Base-by-base conservation (phyloP, 73 alveolate genomes). In the Paramecium biaurelia region DNA sequence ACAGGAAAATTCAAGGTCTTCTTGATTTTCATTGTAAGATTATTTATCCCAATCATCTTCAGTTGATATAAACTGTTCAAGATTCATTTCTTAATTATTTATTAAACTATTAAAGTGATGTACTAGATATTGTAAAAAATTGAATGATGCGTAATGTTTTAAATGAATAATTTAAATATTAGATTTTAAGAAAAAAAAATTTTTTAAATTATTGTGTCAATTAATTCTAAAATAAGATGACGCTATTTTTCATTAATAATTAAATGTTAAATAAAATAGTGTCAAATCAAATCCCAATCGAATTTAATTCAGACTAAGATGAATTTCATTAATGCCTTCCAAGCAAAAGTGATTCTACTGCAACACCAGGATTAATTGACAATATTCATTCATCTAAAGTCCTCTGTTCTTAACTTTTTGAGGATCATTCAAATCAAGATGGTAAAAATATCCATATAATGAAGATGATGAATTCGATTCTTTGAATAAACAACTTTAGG, bases 401-500 rank as follows among this genome's bases (percentile, higher is more conserved):
- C 20, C 1, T 63, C 28, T 63, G 49, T 63, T 63, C 84, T n/a
- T 63, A 12, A 42, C n/a, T 32, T 35, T 35, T 34, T 34, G 58
- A 67, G 28, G 47, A 30, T 32, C 12, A 63, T 26, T 9, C 26
- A 7, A 26, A 63, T 30, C 9, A 63, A 12, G 84, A 63, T 63
- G 84, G 84, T 63, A 63, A 63, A n/a, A 11, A 24, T 23, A 1
- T 26, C 15, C 9, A 26, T 63, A 63, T 12, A 4, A 14, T 23
- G 8, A 3, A 79, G 90, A 79, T 79, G 90, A 79, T 47, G 90
- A 79, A 18, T 79, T 79, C 32, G 56, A 79, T 5, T 23, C 47
- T 2, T 23, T 79, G 42, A 79, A 79, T 47, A 21, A 79, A 43
- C 49, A 79, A 47, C 20, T 79, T 7, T 38, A 18, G 15, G 14